Evolutionary conservation across 108 stramenopile species (phyloP).

Genomic region (Cylindrotheca fusiformis): DNA sequence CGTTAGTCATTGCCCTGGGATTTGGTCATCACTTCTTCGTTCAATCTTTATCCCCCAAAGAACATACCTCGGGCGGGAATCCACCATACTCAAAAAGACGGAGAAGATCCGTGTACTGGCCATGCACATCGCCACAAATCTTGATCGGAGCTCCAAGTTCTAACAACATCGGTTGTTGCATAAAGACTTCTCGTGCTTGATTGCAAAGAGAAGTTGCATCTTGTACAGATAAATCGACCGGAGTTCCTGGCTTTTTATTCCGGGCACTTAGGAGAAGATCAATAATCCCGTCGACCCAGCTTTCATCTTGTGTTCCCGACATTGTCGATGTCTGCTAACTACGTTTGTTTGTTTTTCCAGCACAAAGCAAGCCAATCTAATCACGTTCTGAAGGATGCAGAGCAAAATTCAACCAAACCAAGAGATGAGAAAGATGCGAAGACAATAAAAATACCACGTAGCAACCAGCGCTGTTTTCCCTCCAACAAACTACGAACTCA

Average conservation of each 20-base stretch:
- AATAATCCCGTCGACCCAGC: slow-evolving; percentile 91
- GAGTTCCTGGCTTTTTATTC: slow-evolving; percentile 89
- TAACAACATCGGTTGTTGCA: slow-evolving; percentile 96
- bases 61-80: slow-evolving; percentile 89
- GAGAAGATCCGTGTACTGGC: slow-evolving; percentile 97
- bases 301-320: slow-evolving; percentile 50
- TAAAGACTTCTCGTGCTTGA: slow-evolving; percentile 91
- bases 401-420: no score
- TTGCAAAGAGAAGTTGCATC: slow-evolving; percentile 86
- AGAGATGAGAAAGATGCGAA: no score
- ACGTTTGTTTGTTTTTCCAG: neutral
- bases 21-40: no score
- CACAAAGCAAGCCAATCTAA: no score
- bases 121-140: slow-evolving; percentile 98
- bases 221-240: slow-evolving; percentile 76
- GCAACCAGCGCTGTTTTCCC: no score
- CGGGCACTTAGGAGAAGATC: slow-evolving; percentile 81
- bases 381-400: no score
- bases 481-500: no score
- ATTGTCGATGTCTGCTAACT: neutral
- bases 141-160: slow-evolving; percentile 99
- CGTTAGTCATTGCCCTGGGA: neutral
- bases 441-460: no score
- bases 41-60: no score
- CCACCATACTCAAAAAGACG: slow-evolving; percentile 98